Evolutionary conservation across 768 basidiomycete species (phyloP).

Genomic region (Pleurotus salmoneostramineus): DNA sequence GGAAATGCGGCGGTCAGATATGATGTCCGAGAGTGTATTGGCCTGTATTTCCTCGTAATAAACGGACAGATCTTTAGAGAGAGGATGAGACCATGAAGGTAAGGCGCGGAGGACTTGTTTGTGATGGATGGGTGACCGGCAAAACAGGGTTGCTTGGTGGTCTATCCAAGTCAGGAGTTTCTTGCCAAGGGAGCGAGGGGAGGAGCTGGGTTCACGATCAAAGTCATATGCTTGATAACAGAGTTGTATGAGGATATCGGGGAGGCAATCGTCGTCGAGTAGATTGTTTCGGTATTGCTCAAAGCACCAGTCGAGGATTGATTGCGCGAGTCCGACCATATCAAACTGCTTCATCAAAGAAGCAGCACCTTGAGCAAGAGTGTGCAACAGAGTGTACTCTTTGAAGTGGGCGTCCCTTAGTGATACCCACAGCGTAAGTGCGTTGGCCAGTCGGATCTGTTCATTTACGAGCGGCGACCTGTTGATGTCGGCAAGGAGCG

Average conservation of each 20-base stretch:
- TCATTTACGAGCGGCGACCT: constrained; percentile 76
- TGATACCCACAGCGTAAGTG: constrained; percentile 72
- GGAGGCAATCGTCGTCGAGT: constrained; percentile 47
- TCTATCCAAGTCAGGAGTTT: constrained; percentile 66
- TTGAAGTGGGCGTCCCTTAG: constrained; percentile 51
- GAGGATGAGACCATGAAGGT: constrained; percentile 73
- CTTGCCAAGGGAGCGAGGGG: constrained; percentile 31
- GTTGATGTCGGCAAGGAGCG: constrained; percentile 65
- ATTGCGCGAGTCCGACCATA: constrained; percentile 64
- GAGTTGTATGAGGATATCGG: constrained; percentile 69
- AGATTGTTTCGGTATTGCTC: constrained; percentile 37
- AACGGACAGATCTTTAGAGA: constrained; percentile 40
- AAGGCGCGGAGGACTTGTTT: constrained; percentile 51
- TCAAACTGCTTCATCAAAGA: constrained; percentile 66
- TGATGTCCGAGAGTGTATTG: constrained; percentile 45
- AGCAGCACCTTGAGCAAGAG: constrained; percentile 63
- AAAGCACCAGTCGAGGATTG: constrained; percentile 78
- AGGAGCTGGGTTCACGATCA: constrained; percentile 25
- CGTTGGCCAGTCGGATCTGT: constrained; percentile 71
- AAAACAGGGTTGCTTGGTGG: constrained; percentile 38
- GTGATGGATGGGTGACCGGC: constrained; percentile 30
- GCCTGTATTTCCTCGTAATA: constrained; percentile 42
- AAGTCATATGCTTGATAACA: constrained; percentile 58
- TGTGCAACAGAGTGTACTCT: constrained; percentile 58
- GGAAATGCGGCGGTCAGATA: constrained; percentile 56